Base-by-base conservation (phyloP, 1,139 yeast genomes). In the Candida glucosophila region DNA sequence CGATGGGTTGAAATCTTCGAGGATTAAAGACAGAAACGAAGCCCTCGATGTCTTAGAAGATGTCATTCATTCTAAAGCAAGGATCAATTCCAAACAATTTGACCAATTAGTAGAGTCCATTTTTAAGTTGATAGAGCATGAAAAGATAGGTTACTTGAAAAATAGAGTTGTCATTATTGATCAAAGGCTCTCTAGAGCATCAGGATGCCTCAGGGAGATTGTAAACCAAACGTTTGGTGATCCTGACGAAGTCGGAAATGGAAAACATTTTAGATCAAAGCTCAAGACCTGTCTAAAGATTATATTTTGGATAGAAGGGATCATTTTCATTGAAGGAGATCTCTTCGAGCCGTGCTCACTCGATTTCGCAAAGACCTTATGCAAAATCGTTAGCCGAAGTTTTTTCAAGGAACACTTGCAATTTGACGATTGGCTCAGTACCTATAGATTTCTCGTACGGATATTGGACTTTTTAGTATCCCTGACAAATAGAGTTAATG, bases 1-100 rank as follows among this genome's bases (percentile, higher is more conserved):
- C 15, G 33, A 37, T 14, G 29, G 39, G 8, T 43, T 56, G 27
- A 39, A 39, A 15, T 74, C 81, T 1, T 33, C 62, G 5, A 73
- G 67, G 37, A 50, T 70, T 20, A 67, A 65, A 34, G 77, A 73
- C 11, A 47, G 81, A 21, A 70, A 58, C 38, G 73, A 67, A 23
- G 77, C 72, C 0, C 40, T 75, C 10, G 47, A 43, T 15, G 49
- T 49, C 13, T 46, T 76, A 13, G 68, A 65, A 20, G 45, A 47
- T 8, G 29, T 56, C 25, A 38, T 46, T 19, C 35, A 26, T 20
- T 48, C 40, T 14, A 51, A 43, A 19, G 39, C 43, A 24, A 37
- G 34, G 14, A 34, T 52, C 14, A 36, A 41, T 8, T 29, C 46
- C 19, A 47, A 44, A 26, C 55, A 47, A 24, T 43, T 51, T 37